Base-by-base conservation (phyloP, 192 early-diverging fungal species). In the Mortierella hygrophila region DNA sequence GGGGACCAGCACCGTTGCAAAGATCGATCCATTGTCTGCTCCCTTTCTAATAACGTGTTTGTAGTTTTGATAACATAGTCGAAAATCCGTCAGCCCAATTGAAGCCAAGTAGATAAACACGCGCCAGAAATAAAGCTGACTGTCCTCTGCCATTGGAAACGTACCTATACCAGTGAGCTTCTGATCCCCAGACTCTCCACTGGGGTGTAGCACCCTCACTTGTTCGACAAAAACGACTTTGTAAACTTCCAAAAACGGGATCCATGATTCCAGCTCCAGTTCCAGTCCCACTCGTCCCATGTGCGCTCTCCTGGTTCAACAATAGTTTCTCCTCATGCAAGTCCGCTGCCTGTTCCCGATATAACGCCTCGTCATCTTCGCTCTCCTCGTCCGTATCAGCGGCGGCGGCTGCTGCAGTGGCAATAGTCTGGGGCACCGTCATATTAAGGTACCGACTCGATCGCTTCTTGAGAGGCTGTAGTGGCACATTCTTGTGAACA, bases 1-100 rank as follows among this genome's bases (percentile, higher is more conserved):
- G 2, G 91, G 91, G n/a, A 91, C 71, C 21, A 93, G 65, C 40
- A 92, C 68, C 16, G 88, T 86, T 42, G 90, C 90, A 60, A 90
- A 93, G 23, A 93, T 82, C 40, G 91, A 78, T 70, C 92, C 92
- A 80, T 92, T 91, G 69, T 93, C 92, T 15, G 89, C 92, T 52
- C 89, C 90, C 47, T 75, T 82, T 80, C 92, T 93, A 69, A 35
- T 47, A 54, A 57, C 57, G 72, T 81, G 60, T 65, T 32, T 65
- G 60, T 15, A 65, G 23, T 6, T 15, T 65, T 29, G 60, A 65
- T 32, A 65, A 65, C 10, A 65, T 37, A 37, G 44, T 26, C 44
- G 21, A 44, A 71, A n/a, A 78, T 40, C 37, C 0, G 38, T 72
- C 21, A 46, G 41, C 15, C n/a, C 7, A 29, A n/a, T n/a, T 20